A percentile compares a stretch with the other conserved stretches of the same genome.
phyloP scores from a whole-genome alignment of 345 rosid species.

The Litchi chinensis region DNA sequence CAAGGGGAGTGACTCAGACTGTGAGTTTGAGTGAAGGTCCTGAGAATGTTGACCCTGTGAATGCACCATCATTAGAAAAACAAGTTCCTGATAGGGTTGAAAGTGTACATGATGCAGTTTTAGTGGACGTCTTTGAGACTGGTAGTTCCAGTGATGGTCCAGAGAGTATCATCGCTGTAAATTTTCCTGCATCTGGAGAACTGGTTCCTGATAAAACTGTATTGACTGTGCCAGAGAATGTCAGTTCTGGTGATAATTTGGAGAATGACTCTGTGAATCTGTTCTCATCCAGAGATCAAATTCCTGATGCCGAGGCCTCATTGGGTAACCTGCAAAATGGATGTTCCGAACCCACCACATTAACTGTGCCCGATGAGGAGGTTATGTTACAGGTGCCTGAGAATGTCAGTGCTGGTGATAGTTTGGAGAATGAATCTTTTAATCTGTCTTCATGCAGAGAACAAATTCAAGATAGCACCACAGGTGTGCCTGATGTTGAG shows the following conservation, averaged over 20 bases:
- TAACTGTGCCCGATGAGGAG: constrained; percentile 29
- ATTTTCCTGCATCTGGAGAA: constrained; percentile 23
- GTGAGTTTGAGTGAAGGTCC: constrained; percentile 21
- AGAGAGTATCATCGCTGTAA: constrained; percentile 24
- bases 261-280: constrained; percentile 31
- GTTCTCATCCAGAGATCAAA: constrained; percentile 23
- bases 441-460: constrained; percentile 29
- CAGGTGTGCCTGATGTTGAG: constrained; percentile 28
- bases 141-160: constrained; percentile 22
- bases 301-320: constrained; percentile 32
- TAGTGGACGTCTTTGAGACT: constrained; percentile 22
- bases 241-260: constrained; percentile 3
- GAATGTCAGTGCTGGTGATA: constrained; percentile 9
- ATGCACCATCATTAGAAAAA: constrained; percentile 24
- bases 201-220: constrained; percentile 11
- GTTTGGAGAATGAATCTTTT: constrained; percentile 26
- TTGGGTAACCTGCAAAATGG: constrained; percentile 24
- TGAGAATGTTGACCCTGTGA: constrained; percentile 23
- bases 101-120: constrained; percentile 25
- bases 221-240: constrained; percentile 16
- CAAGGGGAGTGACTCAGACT: constrained; percentile 17
- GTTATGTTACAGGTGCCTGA: constrained; percentile 19
- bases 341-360: constrained; percentile 29
- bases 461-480: constrained; percentile 18
- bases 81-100: constrained; percentile 16